Base-by-base conservation (phyloP, 2,329 filamentous ascomycete genomes). In the Pseudogymnoascus sp. region DNA sequence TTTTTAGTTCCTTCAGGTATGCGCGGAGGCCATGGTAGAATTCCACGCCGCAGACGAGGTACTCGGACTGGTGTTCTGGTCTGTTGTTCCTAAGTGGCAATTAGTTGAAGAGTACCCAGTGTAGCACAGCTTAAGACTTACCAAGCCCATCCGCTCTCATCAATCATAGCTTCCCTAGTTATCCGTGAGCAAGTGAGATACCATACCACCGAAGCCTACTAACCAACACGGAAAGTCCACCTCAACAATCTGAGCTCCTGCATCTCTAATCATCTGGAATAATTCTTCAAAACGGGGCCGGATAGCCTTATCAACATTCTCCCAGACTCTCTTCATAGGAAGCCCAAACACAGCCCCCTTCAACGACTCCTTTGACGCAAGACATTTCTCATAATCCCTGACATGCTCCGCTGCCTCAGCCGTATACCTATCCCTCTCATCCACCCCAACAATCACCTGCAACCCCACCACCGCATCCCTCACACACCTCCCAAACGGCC, bases 391-490 rank as follows among this genome's bases (percentile, higher is more conserved):
- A 55, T 52, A 55, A 21, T 60, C 58, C 10, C 18, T 13, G 12
- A 58, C 9, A 35, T 61, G 60, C 15, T 61, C 52, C 25, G 27
- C 31, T 2, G 60, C 36, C 8, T 13, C 80, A 0, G 75, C 70
- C 0, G 86, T 89, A 69, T 86, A 84, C 68, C 86, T 85, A 70
- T 89, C 86, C 2, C 77, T 73, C 0, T 69, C 18, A 65, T 87
- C 84, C 1, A 74, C 65, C 0, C 86, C 86, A 5, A 82, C 80
- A 60, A 90, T 88, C 4, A 79, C 82, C 63, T 84, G 77, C 1
- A 89, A 77, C 1, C 80, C 76, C 64, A 83, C 80, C 0, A 81
- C 81, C 0, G 86, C 85, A 67, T 90, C 87, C n/a, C 79, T 78
- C 2, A 90, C 82, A 0, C 82, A 87, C 15, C 82, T 79, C 0